These are phyloP conservation scores for Sporothrix protearum DNA, from an alignment of 2,329 filamentous ascomycete genomes.

Conservation along the genomic window DNA sequence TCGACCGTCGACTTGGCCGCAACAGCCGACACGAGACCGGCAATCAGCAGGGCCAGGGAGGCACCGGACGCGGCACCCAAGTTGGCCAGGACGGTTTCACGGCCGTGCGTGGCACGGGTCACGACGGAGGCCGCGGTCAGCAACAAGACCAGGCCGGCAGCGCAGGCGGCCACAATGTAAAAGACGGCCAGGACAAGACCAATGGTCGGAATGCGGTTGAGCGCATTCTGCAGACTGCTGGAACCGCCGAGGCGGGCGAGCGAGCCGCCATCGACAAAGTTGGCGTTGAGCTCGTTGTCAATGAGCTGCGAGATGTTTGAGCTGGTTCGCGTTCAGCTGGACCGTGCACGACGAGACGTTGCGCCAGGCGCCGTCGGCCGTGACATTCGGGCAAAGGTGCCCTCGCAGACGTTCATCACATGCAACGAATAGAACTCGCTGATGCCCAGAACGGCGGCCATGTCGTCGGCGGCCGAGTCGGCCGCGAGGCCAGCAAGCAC, in stretches of 20 bases:
- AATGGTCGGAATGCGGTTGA: slow-evolving; percentile 49
- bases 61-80: slow-evolving; percentile 38
- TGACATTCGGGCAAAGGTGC: slow-evolving; percentile 33
- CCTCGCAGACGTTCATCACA: slow-evolving; percentile 35
- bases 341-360: slow-evolving; percentile 32
- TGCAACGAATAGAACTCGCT: slow-evolving; percentile 37
- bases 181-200: slow-evolving; percentile 49
- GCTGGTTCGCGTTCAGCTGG: slow-evolving; percentile 27
- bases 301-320: slow-evolving; percentile 49
- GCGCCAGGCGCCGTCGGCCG: slow-evolving; percentile 28
- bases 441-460: slow-evolving; percentile 34
- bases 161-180: slow-evolving; percentile 44
- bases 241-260: slow-evolving; percentile 47
- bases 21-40: slow-evolving; percentile 23
- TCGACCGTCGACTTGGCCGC: slow-evolving; percentile 23
- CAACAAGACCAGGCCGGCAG: slow-evolving; percentile 46
- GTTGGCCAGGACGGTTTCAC: slow-evolving; percentile 38
- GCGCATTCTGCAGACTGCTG: slow-evolving; percentile 43
- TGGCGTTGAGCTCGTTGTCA: slow-evolving; percentile 45
- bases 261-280: slow-evolving; percentile 43
- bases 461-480: slow-evolving; percentile 29
- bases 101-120: slow-evolving; percentile 20
- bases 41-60: slow-evolving; percentile 30
- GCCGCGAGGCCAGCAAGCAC: slow-evolving; percentile 29
- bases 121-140: slow-evolving; percentile 39